These are phyloP conservation scores for Reticulascus tulasneorum DNA, from an alignment of 2,329 filamentous ascomycete species.

Conservation along the genomic window DNA sequence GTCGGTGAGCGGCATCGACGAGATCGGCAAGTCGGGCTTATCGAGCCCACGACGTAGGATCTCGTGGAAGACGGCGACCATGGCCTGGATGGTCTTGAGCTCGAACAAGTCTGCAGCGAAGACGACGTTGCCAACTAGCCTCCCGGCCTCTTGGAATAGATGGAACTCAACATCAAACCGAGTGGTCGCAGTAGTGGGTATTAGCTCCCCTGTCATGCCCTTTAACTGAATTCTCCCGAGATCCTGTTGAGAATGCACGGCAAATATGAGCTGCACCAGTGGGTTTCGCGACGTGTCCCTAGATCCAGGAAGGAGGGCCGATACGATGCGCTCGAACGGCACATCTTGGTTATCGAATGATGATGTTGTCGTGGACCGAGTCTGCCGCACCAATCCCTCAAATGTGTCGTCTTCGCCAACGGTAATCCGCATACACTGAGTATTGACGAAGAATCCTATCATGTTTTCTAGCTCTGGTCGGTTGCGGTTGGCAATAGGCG, in stretches of 20 bases:
- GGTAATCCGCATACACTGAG: conserved; percentile 2
- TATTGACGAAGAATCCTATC: conserved; percentile 3
- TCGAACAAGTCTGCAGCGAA: neutral
- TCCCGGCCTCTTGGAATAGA: neutral
- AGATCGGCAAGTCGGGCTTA: neutral
- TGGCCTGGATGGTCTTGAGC: neutral
- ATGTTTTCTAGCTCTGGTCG: neutral
- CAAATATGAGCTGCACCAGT: conserved; percentile 2
- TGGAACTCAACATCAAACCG: conserved; percentile 1
- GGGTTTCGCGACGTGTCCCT: conserved; percentile 1
- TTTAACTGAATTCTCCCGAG: neutral
- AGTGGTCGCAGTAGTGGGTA: neutral
- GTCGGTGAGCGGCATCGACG: neutral
- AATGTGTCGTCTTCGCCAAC: neutral
- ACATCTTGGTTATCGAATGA: conserved; percentile 1
- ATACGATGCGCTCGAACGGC: conserved; percentile 1
- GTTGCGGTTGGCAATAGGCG: conserved; percentile 1
- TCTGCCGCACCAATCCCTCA: neutral
- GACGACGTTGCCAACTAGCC: neutral
- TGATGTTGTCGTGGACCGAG: neutral
- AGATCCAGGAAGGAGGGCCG: neutral
- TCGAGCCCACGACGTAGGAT: neutral
- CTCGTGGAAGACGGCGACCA: neutral
- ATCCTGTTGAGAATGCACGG: neutral
- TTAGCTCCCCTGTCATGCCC: neutral